Conservation (phyloP, 2,329 filamentous ascomycete species). For the Colletotrichum simmondsii region DNA sequence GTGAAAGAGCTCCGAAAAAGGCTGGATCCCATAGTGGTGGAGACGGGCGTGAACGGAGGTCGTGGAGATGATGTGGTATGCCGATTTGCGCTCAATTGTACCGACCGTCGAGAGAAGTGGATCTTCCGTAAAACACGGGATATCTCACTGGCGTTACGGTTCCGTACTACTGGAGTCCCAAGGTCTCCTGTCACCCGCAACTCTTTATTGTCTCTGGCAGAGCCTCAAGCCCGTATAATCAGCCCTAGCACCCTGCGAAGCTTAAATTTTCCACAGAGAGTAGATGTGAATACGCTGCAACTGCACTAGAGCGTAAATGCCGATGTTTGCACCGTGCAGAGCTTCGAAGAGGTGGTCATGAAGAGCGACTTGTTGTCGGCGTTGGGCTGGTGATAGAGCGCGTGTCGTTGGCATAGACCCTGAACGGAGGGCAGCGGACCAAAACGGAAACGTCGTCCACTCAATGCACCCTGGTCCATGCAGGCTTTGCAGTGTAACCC, state of each 20-base stretch:
- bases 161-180: not conserved
- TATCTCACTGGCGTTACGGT: constrained; percentile 18
- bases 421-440: constrained; percentile 15
- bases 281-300: not conserved
- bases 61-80: constrained; percentile 15
- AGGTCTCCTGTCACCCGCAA: not conserved
- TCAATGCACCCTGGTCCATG: constrained; percentile 24
- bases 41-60: not conserved
- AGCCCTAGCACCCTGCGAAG: not conserved
- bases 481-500: constrained; percentile 20
- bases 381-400: not conserved
- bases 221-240: not conserved
- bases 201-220: not conserved
- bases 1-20: not conserved
- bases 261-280: not conserved
- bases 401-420: constrained; percentile 6
- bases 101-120: constrained; percentile 16
- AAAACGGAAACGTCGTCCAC: constrained; percentile 27
- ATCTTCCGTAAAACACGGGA: constrained; percentile 29
- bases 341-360: not conserved
- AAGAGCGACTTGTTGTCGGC: not conserved
- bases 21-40: constrained; percentile 1
- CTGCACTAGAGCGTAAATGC: not conserved
- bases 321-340: not conserved
- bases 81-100: constrained; percentile 23